These are phyloP conservation scores for Lepiota brunneoincarnata DNA, from an alignment of 768 basidiomycete genomes.

Conservation along the genomic window DNA sequence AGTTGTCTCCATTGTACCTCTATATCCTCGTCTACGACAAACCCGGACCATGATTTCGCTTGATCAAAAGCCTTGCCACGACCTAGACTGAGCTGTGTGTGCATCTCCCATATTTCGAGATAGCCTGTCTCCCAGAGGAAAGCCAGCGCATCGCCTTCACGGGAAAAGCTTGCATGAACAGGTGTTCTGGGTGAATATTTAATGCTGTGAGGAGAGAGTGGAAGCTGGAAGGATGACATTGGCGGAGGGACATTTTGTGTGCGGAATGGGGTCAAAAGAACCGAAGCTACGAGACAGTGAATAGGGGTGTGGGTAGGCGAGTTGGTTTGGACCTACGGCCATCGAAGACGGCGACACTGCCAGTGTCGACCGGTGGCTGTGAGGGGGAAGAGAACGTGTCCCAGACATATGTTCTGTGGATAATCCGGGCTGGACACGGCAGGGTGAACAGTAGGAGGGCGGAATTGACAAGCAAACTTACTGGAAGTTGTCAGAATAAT, in stretches of 20 bases:
- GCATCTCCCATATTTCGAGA: conserved; percentile 67
- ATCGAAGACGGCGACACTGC: conserved; percentile 85
- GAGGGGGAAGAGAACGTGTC: conserved; percentile 67
- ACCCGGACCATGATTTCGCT: conserved; percentile 31
- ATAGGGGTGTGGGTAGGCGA: conserved; percentile 2
- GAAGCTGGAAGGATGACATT: conserved; percentile 70
- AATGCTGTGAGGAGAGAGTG: conserved; percentile 21
- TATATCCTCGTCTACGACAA: conserved; percentile 16
- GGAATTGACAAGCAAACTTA: conserved; percentile 30
- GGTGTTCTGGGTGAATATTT: conserved; percentile 41
- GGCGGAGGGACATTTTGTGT: conserved; percentile 98
- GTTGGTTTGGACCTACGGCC: conserved; percentile 55
- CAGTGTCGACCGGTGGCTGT: conserved; percentile 69
- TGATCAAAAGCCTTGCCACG: conserved; percentile 62
- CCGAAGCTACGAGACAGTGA: conserved; percentile 43
- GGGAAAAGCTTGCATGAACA: conserved; percentile 63
- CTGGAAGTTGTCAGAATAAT: conserved; percentile 67
- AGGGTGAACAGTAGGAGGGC: not conserved
- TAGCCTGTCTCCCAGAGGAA: conserved; percentile 70
- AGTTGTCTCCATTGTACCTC: conserved; percentile 33
- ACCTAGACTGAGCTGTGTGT: conserved; percentile 58
- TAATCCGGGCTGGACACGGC: conserved; percentile 40
- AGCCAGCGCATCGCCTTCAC: conserved; percentile 54
- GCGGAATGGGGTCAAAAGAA: conserved; percentile 90
- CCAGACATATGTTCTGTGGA: conserved; percentile 71